Evolutionary conservation across 768 basidiomycete genomes (phyloP), one percentile per base, ranked within the genome.

Genomic region (Serendipita indica): DNA sequence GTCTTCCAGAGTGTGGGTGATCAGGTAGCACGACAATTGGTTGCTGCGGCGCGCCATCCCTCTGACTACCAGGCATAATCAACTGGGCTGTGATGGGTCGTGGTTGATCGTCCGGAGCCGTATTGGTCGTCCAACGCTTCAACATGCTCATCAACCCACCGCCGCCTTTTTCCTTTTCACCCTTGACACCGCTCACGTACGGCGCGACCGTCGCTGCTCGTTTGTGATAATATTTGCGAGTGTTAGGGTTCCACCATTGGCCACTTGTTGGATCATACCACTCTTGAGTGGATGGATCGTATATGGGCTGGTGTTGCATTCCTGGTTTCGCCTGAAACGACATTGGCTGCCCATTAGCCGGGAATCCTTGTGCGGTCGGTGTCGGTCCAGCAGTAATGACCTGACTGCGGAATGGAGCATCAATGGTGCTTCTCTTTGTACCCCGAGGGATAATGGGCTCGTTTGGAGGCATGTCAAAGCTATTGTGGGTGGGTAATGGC

Each of bases 111-210:
- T 54, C 49, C 30, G 49, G 49, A 22, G 49, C 49, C 10, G 49
- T 54, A 32, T 54, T 54, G 1, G 49, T 54, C 30, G 49, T 54
- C 49, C 49, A 54, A 7, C 49, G 49, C 30, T 54, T 54, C 30
- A 54, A 27, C 49, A 54, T 54, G 30, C 49, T 54, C 20, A 54
- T 27, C 49, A 54, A 54, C 2, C 49, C 49, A n/a, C 16, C 16
- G n/a, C 41, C 41, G 30, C 25, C 25, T 16, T 30, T 54, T 12
- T 30, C 49, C 30, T 54, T 30, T 28, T 32, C 30, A 22, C 22
- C 10, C 20, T 54, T 20, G 18, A 18, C 27, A 7, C 7, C 6
- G n/a, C 1, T n/a, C 5, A n/a, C 7, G 10, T 10, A 16, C 49
- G 49, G 10, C 4, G 49, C 20, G n/a, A n/a, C 22, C 30, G 49